Percentiles rank a stretch among this genome's conserved stretches.
These are phyloP conservation scores for Bipolaris sorokiniana DNA, from an alignment of 2,329 filamentous ascomycete species.

Conservation along the genomic window DNA sequence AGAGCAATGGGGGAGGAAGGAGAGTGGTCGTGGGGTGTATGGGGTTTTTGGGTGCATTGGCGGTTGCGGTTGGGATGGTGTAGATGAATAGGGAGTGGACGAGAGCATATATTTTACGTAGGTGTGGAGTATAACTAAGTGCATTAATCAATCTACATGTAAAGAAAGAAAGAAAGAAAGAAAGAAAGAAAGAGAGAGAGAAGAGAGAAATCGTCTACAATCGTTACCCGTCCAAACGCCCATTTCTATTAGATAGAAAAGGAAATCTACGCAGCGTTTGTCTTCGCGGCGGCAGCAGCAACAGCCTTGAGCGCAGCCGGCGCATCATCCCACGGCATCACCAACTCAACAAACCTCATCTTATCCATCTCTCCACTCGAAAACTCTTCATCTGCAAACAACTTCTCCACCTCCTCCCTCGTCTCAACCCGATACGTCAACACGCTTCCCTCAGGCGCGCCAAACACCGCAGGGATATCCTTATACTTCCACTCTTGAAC, in stretches of 20 bases:
- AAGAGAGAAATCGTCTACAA: no score
- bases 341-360: conserved; percentile 78
- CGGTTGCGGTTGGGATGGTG: conserved; percentile 10
- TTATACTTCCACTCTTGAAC: conserved; percentile 77
- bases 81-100: no score
- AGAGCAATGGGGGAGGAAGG: neutral
- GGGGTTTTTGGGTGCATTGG: conserved; percentile 18
- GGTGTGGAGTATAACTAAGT: no score
- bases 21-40: neutral
- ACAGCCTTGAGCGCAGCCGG: conserved; percentile 72
- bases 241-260: neutral
- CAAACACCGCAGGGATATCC: conserved; percentile 71
- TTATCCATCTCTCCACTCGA: conserved; percentile 42
- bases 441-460: conserved; percentile 62
- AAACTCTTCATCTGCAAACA: conserved; percentile 71
- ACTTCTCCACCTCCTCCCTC: conserved; percentile 68
- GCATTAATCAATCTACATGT: no score
- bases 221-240: no score
- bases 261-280: conserved; percentile 55
- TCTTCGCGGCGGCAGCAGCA: conserved; percentile 72
- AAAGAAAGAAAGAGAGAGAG: no score
- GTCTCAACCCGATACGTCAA: conserved; percentile 72
- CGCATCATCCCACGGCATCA: conserved; percentile 80
- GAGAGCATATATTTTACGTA: no score
- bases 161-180: no score